Evolutionary conservation across 2,329 filamentous ascomycete species (phyloP), one percentile per base, ranked within the genome.

Genomic region (Cladosporium velox): DNA sequence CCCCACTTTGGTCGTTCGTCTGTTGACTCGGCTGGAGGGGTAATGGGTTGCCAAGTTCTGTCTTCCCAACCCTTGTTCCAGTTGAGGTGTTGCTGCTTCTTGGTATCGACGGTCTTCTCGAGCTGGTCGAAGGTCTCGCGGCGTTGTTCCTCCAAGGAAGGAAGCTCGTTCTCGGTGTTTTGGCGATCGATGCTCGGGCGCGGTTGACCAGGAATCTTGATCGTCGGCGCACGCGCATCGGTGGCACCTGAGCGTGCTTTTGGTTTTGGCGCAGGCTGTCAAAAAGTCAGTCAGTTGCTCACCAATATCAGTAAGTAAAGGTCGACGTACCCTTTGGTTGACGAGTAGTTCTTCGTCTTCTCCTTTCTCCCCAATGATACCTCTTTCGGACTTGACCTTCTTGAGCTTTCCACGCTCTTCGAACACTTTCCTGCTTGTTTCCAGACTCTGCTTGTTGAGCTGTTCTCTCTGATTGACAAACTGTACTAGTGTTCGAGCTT

Each of bases 61-160:
- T 98, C 93, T 73, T 96, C 87, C 82, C 92, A 93, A 75, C 91
- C 90, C 72, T 91, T 86, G 79, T 97, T 97, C 93, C 94, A 97
- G 77, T 91, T 89, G 72, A 90, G 88, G 80, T 97, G 94, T 79
- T 95, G 94, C 73, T 90, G 86, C 64, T 96, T 88, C 79, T 96
- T 94, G 72, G 88, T 88, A 77, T 96, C 91, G 76, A 98, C 92
- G 74, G 96, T 92, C 70, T 85, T 85, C 69, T 90, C 86, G 71
- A 97, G 88, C 72, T 91, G 88, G 71, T 91, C 92, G 71, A 94
- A 90, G 78, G 91, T 92, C 78, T 96, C 91, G 52, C 88, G 88
- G 65, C 90, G 85, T 72, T 92, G 87, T 73, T 97, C 92, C 68
- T 90, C 86, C 69, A 97, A 81, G 69, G 89, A 83, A 38, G 90